phyloP scores from a whole-genome alignment of 495 filamentous ascomycete species.

The Daldinia decipiens region DNA sequence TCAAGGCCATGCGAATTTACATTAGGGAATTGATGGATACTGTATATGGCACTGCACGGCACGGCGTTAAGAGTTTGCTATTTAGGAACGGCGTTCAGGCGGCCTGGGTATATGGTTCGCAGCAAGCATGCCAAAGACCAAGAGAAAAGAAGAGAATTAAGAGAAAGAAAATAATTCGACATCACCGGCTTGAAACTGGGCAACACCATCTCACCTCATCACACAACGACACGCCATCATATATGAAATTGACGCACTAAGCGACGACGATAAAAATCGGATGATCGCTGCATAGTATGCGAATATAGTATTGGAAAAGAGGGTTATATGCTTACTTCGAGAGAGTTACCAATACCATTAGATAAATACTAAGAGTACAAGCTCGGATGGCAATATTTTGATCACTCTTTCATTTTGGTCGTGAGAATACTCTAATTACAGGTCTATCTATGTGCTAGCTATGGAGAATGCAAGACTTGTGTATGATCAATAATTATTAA shows the following conservation, averaged over 20 bases:
- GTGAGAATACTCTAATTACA: neutral
- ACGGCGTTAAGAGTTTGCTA: conserved; percentile 28
- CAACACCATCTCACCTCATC: conserved; percentile 29
- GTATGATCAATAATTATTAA: neutral
- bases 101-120: conserved; percentile 8
- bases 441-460: neutral
- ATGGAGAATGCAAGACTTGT: neutral
- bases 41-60: conserved; percentile 29
- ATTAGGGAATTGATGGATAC: conserved; percentile 12
- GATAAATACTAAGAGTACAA: conserved; percentile 24
- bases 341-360: conserved; percentile 14
- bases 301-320: conserved; percentile 9
- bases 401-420: neutral
- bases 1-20: conserved; percentile 7
- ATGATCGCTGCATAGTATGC: conserved; percentile 23
- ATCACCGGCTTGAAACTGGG: neutral
- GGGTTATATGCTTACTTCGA: conserved; percentile 9
- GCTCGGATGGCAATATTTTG: neutral
- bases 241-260: neutral
- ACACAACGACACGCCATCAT: conserved; percentile 6
- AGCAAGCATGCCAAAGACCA: neutral
- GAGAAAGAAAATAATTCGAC: conserved; percentile 11
- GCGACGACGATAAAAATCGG: neutral
- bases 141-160: conserved; percentile 17
- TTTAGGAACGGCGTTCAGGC: conserved; percentile 30